A percentile compares a stretch with the other conserved stretches of the same genome.
phyloP scores from a whole-genome alignment of 805 yeast species.

The Metschnikowia hibisci region DNA sequence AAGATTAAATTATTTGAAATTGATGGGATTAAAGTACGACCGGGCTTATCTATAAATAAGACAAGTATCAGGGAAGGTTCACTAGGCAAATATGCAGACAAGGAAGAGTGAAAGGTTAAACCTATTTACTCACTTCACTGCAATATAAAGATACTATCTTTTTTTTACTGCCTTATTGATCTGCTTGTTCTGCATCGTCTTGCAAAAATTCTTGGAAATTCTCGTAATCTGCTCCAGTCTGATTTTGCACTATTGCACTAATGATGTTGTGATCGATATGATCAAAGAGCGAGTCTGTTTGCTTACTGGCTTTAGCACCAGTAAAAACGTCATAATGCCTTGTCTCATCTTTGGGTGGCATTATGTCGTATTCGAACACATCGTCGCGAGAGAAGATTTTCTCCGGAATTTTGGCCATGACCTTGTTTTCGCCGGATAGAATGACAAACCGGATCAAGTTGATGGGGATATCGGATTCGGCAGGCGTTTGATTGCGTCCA shows the following conservation, averaged over 20 bases:
- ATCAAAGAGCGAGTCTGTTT: slow-evolving; percentile 34
- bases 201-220: slow-evolving; percentile 16
- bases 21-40: no score
- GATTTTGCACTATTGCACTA: slow-evolving; percentile 38
- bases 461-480: slow-evolving; percentile 42
- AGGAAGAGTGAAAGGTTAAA: no score
- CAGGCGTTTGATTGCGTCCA: slow-evolving; percentile 1
- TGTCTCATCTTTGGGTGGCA: slow-evolving; percentile 52
- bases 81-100: no score
- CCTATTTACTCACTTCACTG: no score
- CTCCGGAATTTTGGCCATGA: slow-evolving; percentile 67
- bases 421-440: slow-evolving; percentile 64
- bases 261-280: slow-evolving; percentile 46
- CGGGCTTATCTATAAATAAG: no score
- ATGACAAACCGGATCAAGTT: slow-evolving; percentile 66
- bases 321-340: slow-evolving; percentile 38
- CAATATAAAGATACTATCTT: no score
- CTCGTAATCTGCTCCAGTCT: slow-evolving; percentile 24
- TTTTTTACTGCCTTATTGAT: not conserved
- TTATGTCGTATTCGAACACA: slow-evolving; percentile 64
- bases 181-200: not conserved
- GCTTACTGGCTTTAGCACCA: slow-evolving; percentile 20
- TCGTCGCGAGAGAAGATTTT: slow-evolving; percentile 58
- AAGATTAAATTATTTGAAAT: no score
- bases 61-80: no score